Percentiles rank a stretch among this genome's conserved stretches.
These are phyloP conservation scores for Trypanosoma conorhini DNA, from an alignment of 208 protist genomes.

Conservation along the genomic window DNA sequence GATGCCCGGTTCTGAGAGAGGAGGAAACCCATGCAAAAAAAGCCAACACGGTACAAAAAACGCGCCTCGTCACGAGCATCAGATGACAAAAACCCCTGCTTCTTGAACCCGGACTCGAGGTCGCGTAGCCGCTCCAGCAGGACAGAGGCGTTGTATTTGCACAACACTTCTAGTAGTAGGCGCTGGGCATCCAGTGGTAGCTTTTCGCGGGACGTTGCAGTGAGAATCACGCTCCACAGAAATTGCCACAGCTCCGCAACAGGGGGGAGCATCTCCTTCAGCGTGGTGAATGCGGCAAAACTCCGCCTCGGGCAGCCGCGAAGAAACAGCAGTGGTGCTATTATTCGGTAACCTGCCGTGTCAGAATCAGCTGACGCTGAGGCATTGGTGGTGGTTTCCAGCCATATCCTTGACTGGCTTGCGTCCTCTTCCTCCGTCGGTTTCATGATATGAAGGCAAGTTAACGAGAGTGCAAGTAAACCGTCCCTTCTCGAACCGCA, in stretches of 20 bases:
- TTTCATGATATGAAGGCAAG: slow-evolving; percentile 18
- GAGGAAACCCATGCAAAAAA: slow-evolving; percentile 25
- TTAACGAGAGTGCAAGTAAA: slow-evolving; percentile 5
- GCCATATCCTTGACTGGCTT: neutral
- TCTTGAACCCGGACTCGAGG: slow-evolving; percentile 13
- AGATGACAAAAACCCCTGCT: neutral
- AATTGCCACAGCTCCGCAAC: slow-evolving; percentile 23
- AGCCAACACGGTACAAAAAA: slow-evolving; percentile 25
- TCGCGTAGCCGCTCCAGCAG: slow-evolving; percentile 8
- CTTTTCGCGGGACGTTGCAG: slow-evolving; percentile 2
- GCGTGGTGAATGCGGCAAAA: slow-evolving; percentile 2
- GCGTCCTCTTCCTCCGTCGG: neutral
- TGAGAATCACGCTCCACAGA: slow-evolving; percentile 23
- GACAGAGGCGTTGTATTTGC: slow-evolving; percentile 24
- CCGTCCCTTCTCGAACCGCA: slow-evolving; percentile 21
- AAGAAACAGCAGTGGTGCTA: slow-evolving; percentile 64
- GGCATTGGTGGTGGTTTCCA: slow-evolving; percentile 1
- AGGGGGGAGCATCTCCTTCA: slow-evolving; percentile 1
- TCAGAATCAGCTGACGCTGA: neutral
- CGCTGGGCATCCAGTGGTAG: slow-evolving; percentile 17
- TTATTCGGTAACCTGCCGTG: slow-evolving; percentile 27
- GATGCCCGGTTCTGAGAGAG: slow-evolving; percentile 9
- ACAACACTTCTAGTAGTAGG: slow-evolving; percentile 26
- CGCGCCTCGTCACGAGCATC: neutral
- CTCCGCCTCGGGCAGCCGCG: slow-evolving; percentile 32